Percentiles rank a stretch among this genome's conserved stretches.
phyloP scores from a whole-genome alignment of 306 rosid genomes.

The Gastrolobium villosum region DNA sequence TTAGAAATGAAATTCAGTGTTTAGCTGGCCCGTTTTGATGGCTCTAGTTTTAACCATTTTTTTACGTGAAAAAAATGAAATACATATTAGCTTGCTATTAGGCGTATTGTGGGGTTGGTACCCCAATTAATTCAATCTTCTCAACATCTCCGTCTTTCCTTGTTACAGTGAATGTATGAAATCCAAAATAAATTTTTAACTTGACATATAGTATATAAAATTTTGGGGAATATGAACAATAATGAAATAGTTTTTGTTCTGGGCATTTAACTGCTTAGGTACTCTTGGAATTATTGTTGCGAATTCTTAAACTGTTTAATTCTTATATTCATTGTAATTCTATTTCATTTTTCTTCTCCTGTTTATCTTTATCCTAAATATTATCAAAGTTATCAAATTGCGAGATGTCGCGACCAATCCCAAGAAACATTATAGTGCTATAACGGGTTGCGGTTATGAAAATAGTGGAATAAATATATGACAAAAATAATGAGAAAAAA shows the following conservation, averaged over 20 bases:
- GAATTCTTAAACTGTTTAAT: constrained; percentile 8
- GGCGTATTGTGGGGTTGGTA: constrained; percentile 71
- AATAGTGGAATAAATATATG: too few species aligned
- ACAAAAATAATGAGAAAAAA: too few species aligned
- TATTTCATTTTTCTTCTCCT: too few species aligned
- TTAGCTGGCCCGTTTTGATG: too few species aligned
- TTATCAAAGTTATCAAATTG: too few species aligned
- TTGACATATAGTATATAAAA: background rate
- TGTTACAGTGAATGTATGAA: constrained; percentile 66
- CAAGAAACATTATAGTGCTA: too few species aligned
- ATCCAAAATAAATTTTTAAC: background rate
- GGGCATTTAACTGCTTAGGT: constrained; percentile 50
- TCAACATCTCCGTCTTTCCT: constrained; percentile 56
- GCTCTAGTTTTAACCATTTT: too few species aligned
- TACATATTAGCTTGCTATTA: constrained; percentile 62
- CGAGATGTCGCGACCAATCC: too few species aligned
- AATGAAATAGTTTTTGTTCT: background rate
- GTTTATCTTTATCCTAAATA: too few species aligned
- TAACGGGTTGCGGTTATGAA: too few species aligned
- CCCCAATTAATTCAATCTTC: constrained; percentile 57
- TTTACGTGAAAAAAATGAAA: background rate
- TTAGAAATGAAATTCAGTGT: too few species aligned
- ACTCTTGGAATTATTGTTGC: constrained; percentile 67
- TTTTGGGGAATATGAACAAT: background rate
- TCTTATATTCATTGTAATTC: too few species aligned